phyloP scores from a whole-genome alignment of 192 early-diverging fungal genomes.

The Ambispora gerdemannii region DNA sequence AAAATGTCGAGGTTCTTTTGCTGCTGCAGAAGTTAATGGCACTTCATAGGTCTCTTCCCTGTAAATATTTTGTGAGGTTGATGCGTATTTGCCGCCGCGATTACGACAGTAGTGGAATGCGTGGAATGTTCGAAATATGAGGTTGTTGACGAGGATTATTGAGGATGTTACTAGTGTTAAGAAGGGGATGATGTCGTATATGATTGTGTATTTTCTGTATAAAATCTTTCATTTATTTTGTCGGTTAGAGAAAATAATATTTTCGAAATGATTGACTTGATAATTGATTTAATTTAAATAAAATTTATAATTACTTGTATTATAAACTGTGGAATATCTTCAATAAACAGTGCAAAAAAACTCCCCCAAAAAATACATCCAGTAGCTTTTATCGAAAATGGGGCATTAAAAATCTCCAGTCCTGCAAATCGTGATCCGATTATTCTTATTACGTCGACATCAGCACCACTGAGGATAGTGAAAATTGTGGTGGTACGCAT shows the following conservation, averaged over 20 bases:
- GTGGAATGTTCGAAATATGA: neutral
- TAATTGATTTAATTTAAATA: too few species aligned
- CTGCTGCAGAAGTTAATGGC: too few species aligned
- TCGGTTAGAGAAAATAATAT: neutral
- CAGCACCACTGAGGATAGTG: neutral
- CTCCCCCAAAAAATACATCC: neutral
- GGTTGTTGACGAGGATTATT: neutral
- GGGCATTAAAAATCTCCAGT: neutral
- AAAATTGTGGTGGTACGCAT: too few species aligned
- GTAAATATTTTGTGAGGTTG: too few species aligned
- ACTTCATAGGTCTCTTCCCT: too few species aligned
- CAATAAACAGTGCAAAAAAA: neutral
- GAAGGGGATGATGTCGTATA: slow-evolving; percentile 12
- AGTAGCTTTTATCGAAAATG: neutral
- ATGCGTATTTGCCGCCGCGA: slow-evolving; percentile 32
- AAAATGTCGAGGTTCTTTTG: too few species aligned
- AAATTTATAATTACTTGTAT: too few species aligned
- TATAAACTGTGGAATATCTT: slow-evolving; percentile 13
- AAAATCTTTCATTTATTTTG: neutral
- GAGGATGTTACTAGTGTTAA: neutral
- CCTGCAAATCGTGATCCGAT: neutral
- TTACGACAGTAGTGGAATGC: too few species aligned
- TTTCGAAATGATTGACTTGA: neutral
- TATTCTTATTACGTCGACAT: neutral
- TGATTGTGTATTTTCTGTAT: neutral